These are phyloP conservation scores for Pichia norvegensis DNA, from an alignment of 1,139 yeast genomes.

Conservation along the genomic window DNA sequence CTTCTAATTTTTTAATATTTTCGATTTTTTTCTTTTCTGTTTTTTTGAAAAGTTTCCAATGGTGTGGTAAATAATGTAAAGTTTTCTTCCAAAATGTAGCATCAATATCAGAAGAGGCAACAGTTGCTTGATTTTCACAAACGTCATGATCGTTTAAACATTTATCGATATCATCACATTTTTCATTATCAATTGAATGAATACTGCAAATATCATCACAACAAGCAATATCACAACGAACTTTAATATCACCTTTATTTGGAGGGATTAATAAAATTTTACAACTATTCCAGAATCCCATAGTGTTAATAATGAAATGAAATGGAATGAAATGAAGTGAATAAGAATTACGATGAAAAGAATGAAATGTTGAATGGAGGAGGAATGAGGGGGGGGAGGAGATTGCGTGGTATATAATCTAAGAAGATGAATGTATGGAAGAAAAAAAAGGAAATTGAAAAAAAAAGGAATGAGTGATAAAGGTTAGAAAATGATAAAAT, in stretches of 20 bases:
- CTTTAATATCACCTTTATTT: slow-evolving; percentile 6
- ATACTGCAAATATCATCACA: neutral
- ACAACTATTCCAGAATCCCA: neutral
- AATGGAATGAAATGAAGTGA: too few relatives aligned
- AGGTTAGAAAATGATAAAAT: too few relatives aligned
- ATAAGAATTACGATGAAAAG: too few relatives aligned
- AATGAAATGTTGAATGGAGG: too few relatives aligned
- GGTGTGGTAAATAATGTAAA: neutral
- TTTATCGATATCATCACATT: neutral
- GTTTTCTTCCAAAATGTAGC: neutral
- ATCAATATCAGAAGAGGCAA: neutral
- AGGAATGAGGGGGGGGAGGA: too few relatives aligned
- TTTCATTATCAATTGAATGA: neutral
- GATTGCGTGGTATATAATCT: too few relatives aligned
- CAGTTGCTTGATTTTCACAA: neutral
- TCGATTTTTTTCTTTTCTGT: neutral
- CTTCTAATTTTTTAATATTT: slow-evolving; percentile 1
- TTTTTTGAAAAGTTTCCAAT: neutral
- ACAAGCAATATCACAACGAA: slow-evolving; percentile 2
- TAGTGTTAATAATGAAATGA: too few relatives aligned
- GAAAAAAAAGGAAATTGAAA: too few relatives aligned
- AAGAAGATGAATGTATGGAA: too few relatives aligned
- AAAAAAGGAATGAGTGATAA: too few relatives aligned
- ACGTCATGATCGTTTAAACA: neutral
- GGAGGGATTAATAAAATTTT: slow-evolving; percentile 5